Conservation (phyloP, 2,329 filamentous ascomycete genomes). For the Sporothrix sp. region DNA sequence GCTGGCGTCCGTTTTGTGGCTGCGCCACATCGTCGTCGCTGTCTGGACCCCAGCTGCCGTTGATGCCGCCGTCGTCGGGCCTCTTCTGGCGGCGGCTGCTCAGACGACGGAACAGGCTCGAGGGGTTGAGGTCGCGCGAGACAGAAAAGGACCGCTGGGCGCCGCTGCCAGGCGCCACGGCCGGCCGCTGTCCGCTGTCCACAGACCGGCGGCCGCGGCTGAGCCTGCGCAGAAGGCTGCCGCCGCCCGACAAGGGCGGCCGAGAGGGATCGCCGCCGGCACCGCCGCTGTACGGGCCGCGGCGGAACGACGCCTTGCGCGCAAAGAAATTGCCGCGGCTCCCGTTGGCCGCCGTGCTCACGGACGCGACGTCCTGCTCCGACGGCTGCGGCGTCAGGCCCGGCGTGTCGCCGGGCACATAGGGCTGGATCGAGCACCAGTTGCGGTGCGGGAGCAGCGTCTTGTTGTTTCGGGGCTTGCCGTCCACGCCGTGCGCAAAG, state of each 20-base stretch:
- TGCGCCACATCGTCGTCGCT: constrained; percentile 29
- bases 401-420: constrained; percentile 68
- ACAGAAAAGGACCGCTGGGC: constrained; percentile 39
- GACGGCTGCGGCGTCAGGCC: constrained; percentile 53
- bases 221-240: constrained; percentile 37
- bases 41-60: constrained; percentile 41
- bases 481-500: constrained; percentile 81
- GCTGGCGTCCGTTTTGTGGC: neutral
- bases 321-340: constrained; percentile 33
- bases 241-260: constrained; percentile 37
- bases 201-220: constrained; percentile 26
- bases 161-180: constrained; percentile 14
- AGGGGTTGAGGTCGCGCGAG: constrained; percentile 38
- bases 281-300: constrained; percentile 21
- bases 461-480: constrained; percentile 84
- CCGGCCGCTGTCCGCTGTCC: constrained; percentile 26
- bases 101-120: constrained; percentile 25
- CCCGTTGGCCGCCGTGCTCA: constrained; percentile 27
- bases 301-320: constrained; percentile 32
- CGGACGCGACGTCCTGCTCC: constrained; percentile 34
- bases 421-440: constrained; percentile 88
- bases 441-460: constrained; percentile 81
- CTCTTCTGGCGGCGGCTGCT: constrained; percentile 32
- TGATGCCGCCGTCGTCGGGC: constrained; percentile 44
- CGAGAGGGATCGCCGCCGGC: constrained; percentile 34